Percentiles rank a stretch among this genome's conserved stretches.
phyloP scores from a whole-genome alignment of 2,329 filamentous ascomycete genomes.

The Truncatella angustata region DNA sequence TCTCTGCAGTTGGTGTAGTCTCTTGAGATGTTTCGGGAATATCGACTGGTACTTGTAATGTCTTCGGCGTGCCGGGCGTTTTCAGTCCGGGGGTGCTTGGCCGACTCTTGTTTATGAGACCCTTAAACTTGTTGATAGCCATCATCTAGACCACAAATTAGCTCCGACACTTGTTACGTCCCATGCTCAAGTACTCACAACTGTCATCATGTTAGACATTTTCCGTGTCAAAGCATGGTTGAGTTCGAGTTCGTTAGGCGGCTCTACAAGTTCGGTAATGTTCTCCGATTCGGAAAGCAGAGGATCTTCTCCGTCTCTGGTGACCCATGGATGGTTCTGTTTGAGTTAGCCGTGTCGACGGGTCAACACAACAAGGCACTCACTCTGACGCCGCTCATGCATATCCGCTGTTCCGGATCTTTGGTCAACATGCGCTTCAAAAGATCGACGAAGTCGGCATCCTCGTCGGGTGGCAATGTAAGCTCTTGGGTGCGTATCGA shows the following conservation, averaged over 20 bases:
- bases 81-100: conserved; percentile 37
- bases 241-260: conserved; percentile 86
- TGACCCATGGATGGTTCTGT: conserved; percentile 92
- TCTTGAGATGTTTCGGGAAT: conserved; percentile 1
- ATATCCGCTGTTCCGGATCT: conserved; percentile 78
- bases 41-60: conserved; percentile 16
- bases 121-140: conserved; percentile 87
- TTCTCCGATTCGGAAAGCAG: conserved; percentile 84
- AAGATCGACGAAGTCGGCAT: conserved; percentile 70
- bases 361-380: conserved; percentile 27
- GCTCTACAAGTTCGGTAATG: conserved; percentile 73
- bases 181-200: conserved; percentile 51
- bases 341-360: conserved; percentile 23
- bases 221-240: conserved; percentile 88
- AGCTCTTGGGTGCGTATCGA: conserved; percentile 74
- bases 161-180: conserved; percentile 1
- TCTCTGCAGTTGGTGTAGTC: conserved; percentile 1
- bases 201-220: conserved; percentile 80
- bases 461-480: conserved; percentile 60
- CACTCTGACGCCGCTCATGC: conserved; percentile 79
- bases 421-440: conserved; percentile 77
- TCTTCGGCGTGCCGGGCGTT: conserved; percentile 16
- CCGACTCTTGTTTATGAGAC: conserved; percentile 52
- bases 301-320: conserved; percentile 71
- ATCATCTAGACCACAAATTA: no score